Evolutionary conservation across 495 filamentous ascomycete genomes (phyloP), one percentile per base, ranked within the genome.

Genomic region (Pseudoneurospora amorphoporcata): DNA sequence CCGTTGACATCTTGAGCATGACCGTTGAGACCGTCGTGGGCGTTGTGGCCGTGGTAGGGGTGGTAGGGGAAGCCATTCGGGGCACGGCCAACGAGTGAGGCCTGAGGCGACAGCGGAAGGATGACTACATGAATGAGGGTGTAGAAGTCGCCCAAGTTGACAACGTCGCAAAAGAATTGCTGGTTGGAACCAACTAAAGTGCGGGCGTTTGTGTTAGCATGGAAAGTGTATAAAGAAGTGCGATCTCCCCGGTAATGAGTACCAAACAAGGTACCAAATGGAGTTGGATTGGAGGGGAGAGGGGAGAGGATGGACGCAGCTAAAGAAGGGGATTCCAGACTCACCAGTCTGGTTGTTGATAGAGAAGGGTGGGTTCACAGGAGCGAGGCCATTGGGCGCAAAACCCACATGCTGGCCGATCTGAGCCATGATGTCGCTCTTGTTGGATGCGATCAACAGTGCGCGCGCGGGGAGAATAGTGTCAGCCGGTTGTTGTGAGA

Each of bases 121-220:
- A 77, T 39, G 68, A 76, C 71, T 7, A 79, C 39, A 40, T 79
- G 74, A 29, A 70, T 74, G 45, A 75, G 47, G 0, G 72, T 73
- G 68, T 75, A 78, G 14, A 75, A 61, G 6, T 77, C 77, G 32
- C 75, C 73, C 14, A 77, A 47, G 3, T 69, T 39, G 5, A 77
- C 68, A 32, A 71, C 14, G 7, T 78, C 73, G 71, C 75, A 75
- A n/a, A 74, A 75, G 19, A 73, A 74, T 1, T 74, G 73, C n/a
- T 74, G 71, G 9, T n/a, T 19, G 37, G 29, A 41, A n/a, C 3
- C 19, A 53, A 8, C 45, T 53, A 5, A 29, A 53, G 8, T 1
- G n/a, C 2, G 42, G 17, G 42, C 3, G 19, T 53, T 5, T 8
- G 12, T 53, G 19, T 53, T 23, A 53, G 45, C 1, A n/a, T n/a